Evolutionary conservation across 2,329 filamentous ascomycete genomes (phyloP), one percentile per base, ranked within the genome.

Genomic region (Xylaria sp.): DNA sequence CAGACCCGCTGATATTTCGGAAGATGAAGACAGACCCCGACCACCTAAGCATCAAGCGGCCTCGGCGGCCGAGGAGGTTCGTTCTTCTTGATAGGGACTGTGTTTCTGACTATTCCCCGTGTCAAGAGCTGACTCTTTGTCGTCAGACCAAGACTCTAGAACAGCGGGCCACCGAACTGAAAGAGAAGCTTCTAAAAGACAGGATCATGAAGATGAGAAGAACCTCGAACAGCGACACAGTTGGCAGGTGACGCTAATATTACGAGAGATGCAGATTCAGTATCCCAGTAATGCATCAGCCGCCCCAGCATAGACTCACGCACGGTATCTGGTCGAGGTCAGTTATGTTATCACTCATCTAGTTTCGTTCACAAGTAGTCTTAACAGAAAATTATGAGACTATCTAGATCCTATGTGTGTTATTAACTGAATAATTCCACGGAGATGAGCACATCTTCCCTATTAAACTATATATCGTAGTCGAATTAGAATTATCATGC

Each of bases 1-100:
- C 79, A 86, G 81, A 80, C 84, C 83, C 78, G 86, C 84, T 89
- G 87, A 89, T 88, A 80, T 79, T 85, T 83, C 80, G 77, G 81
- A 82, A 79, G 79, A 81, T 80, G 78, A 83, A 80, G 79, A 80
- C 76, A 83, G 80, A 80, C 75, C 76, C 70, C 77, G 72, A 77
- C 74, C 80, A 72, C 72, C 77, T 68, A 78, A 73, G 75, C 72
- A 76, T 72, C 75, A 75, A 53, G 71, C 76, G 69, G 74, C 74
- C 71, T 74, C 77, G 68, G 71, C 74, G 74, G 77, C 78, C 72
- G 77, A 81, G 79, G 81, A 83, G 81, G 82, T 82, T 83, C 78
- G 79, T 79, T 74, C 73, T 76, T 74, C 76, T 77, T 77, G 71
- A 74, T 76, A 74, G 74, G 75, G 74, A 71, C 70, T 70, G 53